Conservation (phyloP, 345 rosid genomes). For the Gossypium anomalum region DNA sequence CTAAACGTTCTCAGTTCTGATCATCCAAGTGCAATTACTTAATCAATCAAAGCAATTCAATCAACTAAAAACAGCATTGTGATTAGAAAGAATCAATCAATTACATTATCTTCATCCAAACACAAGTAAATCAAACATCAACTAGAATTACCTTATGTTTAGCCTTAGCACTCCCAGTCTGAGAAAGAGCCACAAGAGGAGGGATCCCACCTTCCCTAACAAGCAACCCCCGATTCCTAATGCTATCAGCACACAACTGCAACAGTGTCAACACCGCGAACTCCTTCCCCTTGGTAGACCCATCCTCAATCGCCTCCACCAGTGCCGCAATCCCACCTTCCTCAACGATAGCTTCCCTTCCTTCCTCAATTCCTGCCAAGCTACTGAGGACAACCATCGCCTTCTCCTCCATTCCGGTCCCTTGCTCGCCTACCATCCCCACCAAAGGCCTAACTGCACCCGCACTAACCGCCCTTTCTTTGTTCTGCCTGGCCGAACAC, state of each 20-base stretch:
- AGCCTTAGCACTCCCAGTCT: slow-evolving; percentile 44
- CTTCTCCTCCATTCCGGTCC: slow-evolving; percentile 89
- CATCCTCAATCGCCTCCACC: slow-evolving; percentile 91
- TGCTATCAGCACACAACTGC: slow-evolving; percentile 73
- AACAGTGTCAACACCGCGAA: slow-evolving; percentile 74
- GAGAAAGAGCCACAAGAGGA: slow-evolving; percentile 90
- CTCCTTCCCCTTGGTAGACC: slow-evolving; percentile 78
- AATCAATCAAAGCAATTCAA: not conserved
- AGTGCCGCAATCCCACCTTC: slow-evolving; percentile 87
- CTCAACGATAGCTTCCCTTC: slow-evolving; percentile 75
- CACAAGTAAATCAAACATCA: not conserved
- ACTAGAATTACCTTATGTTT: slow-evolving; percentile 8
- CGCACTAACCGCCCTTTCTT: slow-evolving; percentile 84
- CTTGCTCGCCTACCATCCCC: slow-evolving; percentile 69
- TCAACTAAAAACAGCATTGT: not conserved
- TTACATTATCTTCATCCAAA: not conserved
- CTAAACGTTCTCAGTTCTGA: not conserved
- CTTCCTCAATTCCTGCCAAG: slow-evolving; percentile 62
- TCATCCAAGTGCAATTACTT: not conserved
- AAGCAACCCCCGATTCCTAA: slow-evolving; percentile 76
- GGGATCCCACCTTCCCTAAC: slow-evolving; percentile 98
- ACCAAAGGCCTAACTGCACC: slow-evolving; percentile 92
- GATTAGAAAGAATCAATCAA: not conserved
- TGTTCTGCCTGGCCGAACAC: slow-evolving; percentile 68
- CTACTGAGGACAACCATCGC: slow-evolving; percentile 91